Conservation (phyloP, 208 protist genomes). For the Novymonas esmeraldas region DNA sequence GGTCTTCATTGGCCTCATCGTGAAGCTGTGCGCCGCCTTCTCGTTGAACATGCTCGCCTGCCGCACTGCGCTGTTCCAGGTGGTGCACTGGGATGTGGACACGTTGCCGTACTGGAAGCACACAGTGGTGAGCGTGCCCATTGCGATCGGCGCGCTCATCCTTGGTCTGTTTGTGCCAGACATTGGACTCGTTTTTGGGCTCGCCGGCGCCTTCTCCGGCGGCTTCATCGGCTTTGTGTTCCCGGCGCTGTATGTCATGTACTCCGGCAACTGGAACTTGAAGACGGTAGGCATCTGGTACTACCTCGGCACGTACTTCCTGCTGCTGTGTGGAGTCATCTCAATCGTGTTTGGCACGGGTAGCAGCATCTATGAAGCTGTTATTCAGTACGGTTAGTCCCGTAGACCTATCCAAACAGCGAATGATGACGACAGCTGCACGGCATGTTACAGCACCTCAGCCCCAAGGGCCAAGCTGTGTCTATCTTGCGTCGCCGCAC, state of each 20-base stretch:
- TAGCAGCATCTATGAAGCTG: slow-evolving; percentile 44
- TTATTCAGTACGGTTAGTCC: no score
- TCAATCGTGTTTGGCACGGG: slow-evolving; percentile 59
- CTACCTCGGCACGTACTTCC: slow-evolving; percentile 49
- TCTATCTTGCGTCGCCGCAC: no score
- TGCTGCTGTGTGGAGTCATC: slow-evolving; percentile 57
- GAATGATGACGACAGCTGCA: neutral
- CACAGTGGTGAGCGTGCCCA: slow-evolving; percentile 19
- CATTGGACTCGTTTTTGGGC: slow-evolving; percentile 70
- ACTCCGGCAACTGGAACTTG: slow-evolving; percentile 46
- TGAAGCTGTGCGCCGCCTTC: slow-evolving; percentile 72
- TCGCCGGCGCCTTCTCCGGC: slow-evolving; percentile 57
- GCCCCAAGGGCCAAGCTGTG: no score
- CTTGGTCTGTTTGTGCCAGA: slow-evolving; percentile 66
- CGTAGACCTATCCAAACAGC: no score
- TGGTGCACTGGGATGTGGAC: slow-evolving; percentile 33
- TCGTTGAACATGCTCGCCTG: slow-evolving; percentile 44
- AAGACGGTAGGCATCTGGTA: slow-evolving; percentile 40
- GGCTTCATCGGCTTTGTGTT: slow-evolving; percentile 72
- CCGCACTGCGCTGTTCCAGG: slow-evolving; percentile 47
- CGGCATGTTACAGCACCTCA: no score
- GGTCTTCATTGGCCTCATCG: slow-evolving; percentile 55
- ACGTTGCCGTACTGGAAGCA: slow-evolving; percentile 49
- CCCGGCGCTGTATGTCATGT: slow-evolving; percentile 67
- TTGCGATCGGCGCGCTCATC: slow-evolving; percentile 41